Evolutionary conservation across 805 yeast genomes (phyloP), one percentile per base, ranked within the genome.

Genomic region (Starmerella apicola): DNA sequence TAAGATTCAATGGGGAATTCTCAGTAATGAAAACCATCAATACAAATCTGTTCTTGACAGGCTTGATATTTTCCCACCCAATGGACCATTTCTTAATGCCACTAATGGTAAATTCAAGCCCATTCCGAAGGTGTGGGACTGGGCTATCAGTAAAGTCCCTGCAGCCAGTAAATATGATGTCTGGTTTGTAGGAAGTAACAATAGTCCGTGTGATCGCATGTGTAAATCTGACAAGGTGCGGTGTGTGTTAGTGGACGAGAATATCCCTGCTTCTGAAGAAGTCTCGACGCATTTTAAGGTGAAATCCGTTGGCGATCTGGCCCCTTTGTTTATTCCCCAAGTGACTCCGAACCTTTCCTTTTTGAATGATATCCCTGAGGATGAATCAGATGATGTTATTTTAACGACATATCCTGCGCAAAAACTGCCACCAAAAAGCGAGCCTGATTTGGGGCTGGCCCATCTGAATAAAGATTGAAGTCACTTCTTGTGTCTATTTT

Each of bases 311-410:
- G 16, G 50, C 43, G 18, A 51, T 35, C 17, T 48, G 41, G n/a
- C 49, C 76, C 46, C 85, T 67, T 7, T 35, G 17, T 27, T 34
- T 12, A 7, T 35, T 5, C 12, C 27, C 15, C 34, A 21, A 16
- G 3, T 6, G 4, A 20, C 26, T n/a, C 22, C 28, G 15, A 19
- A 33, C 12, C 28, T 32, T 15, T 41, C 33, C 13, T 33, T 37
- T 28, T 8, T 18, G 13, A 18, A 17, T 23, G 34, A 20, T 22
- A 16, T 8, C 7, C 36, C 18, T 8, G 34, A 15, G 2, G 38
- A 34, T n/a, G n/a, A 23, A 8, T 34, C 17, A 6, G 38, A 34
- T 18, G 38, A 33, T 16, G 38, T 36, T 17, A 33, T 23, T 25
- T 35, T 36, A 26, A 21, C 19, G 3, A 15, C 12, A 3, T 24